Evolutionary conservation across 2,329 filamentous ascomycete genomes (phyloP), one percentile per base, ranked within the genome.

Genomic region (Ceratocystis smalleyi): DNA sequence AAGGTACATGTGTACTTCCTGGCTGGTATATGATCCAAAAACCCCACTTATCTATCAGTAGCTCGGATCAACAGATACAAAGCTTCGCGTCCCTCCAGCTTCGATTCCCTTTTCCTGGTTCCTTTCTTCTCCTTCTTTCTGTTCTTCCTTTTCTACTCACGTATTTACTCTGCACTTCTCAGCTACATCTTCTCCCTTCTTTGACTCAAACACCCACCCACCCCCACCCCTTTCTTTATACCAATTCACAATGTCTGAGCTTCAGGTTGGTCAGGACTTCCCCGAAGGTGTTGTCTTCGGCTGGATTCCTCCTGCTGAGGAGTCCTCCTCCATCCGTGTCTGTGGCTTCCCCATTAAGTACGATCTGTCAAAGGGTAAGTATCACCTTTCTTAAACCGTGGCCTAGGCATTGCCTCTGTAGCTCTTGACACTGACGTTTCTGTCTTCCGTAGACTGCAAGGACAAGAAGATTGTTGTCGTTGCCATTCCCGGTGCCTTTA

Each of bases 251-350:
- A 81, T 82, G 80, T 71, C 86, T 77, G 81, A 81, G 74, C 82
- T 94, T 75, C 85, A 91, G 75, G 81, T 82, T 73, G 91, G 91
- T 73, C 89, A 95, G 75, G 78, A 79, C 74, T 92, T 97, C 81
- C 91, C 91, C 70, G 78, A 84, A 70, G 87, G 82, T 70, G 86
- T 95, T 67, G 79, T 80, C 75, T 96, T 96, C 81, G 87, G 84
- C 71, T 94, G 91, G 81, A 83, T 94, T 69, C 86, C 89, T 67
- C 89, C 89, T 75, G 81, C 84, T 15, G 77, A 81, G 65, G 88
- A 92, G 70, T 81, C 78, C 61, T 77, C 81, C 68, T 80, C 82
- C 69, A 82, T 95, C 70, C 88, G 83, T 63, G 78, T 82, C 68
- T 96, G 91, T 75, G 91, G 91, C 69, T 81, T 87, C 66, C 89